A percentile compares a stretch with the other conserved stretches of the same genome.
Conservation (phyloP, 2,329 filamentous ascomycete species). For the Thermothelomyces thermophilus region DNA sequence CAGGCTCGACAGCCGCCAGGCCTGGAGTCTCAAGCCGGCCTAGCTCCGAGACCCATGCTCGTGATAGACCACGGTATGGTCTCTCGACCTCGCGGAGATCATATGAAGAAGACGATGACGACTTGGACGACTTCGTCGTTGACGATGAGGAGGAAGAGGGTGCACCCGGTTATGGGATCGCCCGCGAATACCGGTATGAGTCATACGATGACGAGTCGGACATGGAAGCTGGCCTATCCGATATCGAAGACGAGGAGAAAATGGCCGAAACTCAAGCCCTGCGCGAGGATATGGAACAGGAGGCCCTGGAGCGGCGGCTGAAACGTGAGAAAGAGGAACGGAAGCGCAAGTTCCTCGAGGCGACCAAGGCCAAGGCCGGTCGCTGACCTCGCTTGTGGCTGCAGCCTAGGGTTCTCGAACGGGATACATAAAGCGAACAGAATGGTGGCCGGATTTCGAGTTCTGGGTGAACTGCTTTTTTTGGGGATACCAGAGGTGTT, state of each 20-base stretch:
- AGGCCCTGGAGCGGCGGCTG: conserved; percentile 54
- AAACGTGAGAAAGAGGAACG: conserved; percentile 57
- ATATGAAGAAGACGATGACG: conserved; percentile 55
- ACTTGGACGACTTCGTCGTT: conserved; percentile 55
- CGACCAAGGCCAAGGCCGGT: conserved; percentile 14
- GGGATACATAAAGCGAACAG: background rate
- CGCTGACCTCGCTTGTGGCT: conserved; percentile 8
- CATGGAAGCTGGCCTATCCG: conserved; percentile 70
- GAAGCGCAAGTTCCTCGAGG: conserved; percentile 30
- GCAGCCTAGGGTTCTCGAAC: background rate
- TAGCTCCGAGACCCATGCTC: conserved; percentile 14
- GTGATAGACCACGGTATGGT: conserved; percentile 25
- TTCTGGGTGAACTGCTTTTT: background rate
- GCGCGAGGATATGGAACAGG: conserved; percentile 60
- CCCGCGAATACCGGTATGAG: conserved; percentile 38
- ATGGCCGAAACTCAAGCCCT: conserved; percentile 55
- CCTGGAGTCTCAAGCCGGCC: conserved; percentile 19
- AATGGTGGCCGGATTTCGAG: background rate
- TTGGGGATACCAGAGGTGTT: background rate
- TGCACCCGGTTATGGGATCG: conserved; percentile 26
- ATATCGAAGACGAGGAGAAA: conserved; percentile 66
- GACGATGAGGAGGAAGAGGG: conserved; percentile 54
- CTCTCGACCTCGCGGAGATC: conserved; percentile 30
- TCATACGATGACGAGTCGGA: conserved; percentile 65
- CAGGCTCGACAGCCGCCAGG: conserved; percentile 30